Evolutionary conservation across 2,329 filamentous ascomycete species (phyloP).

Genomic region (Chaetomiaceae sp.): DNA sequence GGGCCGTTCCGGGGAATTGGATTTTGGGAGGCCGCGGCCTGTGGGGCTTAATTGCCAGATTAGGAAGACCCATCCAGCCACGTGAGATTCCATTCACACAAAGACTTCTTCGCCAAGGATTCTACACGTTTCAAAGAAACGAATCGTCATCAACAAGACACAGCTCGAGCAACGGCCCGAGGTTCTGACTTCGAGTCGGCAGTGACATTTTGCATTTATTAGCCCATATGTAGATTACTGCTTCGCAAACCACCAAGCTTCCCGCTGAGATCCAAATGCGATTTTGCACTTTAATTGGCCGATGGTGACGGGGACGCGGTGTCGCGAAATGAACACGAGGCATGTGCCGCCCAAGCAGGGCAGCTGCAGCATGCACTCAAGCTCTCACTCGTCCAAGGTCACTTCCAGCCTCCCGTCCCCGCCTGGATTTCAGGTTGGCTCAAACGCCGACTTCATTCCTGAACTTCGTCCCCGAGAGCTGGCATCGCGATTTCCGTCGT

Average conservation of each 20-base stretch:
- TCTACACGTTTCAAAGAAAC: not conserved
- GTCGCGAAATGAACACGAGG: conserved; percentile 23
- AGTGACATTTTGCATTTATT: no score
- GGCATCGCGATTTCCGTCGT: not conserved
- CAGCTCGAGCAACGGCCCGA: not conserved
- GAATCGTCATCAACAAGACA: not conserved
- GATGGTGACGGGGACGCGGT: conserved; percentile 16
- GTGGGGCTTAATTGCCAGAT: conserved; percentile 7
- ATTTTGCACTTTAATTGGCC: conserved; percentile 1
- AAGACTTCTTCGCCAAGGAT: conserved; percentile 10
- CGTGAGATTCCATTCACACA: conserved; percentile 1
- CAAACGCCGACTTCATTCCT: not conserved
- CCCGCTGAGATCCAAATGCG: not conserved
- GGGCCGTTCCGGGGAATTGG: not conserved
- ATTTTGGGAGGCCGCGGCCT: not conserved
- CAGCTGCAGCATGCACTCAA: conserved; percentile 7
- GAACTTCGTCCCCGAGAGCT: not conserved
- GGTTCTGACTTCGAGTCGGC: not conserved
- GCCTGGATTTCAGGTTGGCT: not conserved
- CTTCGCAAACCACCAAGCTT: not conserved
- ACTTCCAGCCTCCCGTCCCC: conserved; percentile 14
- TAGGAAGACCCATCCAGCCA: conserved; percentile 11
- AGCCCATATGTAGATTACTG: no score
- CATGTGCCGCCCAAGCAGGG: not conserved
- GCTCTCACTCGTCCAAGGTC: conserved; percentile 1